These are phyloP conservation scores for Aurantiochytrium sp. DNA, from an alignment of 108 stramenopile genomes.

Conservation along the genomic window DNA sequence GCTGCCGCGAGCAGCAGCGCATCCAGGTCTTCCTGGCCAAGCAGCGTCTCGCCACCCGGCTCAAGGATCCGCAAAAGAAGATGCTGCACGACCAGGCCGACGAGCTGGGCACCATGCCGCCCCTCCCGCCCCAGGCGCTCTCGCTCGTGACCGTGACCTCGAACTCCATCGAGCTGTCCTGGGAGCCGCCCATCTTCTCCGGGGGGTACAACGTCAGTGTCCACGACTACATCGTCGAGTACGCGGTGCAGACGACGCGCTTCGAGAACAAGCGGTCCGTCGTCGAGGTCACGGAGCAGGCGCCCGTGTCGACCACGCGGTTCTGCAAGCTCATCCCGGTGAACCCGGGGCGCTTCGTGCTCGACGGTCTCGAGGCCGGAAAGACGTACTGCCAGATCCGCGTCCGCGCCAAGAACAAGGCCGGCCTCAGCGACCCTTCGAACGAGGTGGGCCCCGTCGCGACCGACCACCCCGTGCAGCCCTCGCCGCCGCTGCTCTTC, in stretches of 20 bases:
- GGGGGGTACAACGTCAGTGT: neutral
- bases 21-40: neutral
- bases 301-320: neutral
- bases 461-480: neutral
- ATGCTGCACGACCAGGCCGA: neutral
- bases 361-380: neutral
- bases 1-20: neutral
- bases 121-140: neutral
- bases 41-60: neutral
- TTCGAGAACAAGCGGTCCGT: no score
- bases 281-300: neutral
- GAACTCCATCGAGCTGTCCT: neutral
- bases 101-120: neutral
- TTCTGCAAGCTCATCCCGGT: neutral
- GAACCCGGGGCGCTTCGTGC: neutral
- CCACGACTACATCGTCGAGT: neutral
- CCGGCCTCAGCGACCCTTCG: neutral
- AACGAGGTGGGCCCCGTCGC: neutral
- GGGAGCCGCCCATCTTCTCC: neutral
- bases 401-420: conserved; percentile 3
- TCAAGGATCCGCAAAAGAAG: neutral
- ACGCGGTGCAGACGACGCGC: neutral
- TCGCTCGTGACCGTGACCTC: neutral
- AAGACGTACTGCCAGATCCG: neutral
- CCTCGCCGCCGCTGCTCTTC: neutral